A percentile compares a stretch with the other conserved stretches of the same genome.
Conservation (phyloP, 306 rosid genomes). For the Sophora flavescens region DNA sequence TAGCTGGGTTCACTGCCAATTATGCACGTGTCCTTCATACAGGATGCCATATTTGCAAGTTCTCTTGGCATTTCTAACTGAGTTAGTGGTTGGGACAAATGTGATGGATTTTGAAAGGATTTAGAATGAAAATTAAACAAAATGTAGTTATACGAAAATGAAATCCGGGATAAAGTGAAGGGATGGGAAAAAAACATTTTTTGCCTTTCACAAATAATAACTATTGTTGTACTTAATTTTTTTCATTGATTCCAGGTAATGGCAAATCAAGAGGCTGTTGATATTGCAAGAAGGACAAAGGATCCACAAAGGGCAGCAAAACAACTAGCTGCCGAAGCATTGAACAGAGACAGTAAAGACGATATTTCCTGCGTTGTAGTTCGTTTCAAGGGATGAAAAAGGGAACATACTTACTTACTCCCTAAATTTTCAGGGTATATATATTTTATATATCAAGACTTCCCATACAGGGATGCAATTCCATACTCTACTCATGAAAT, state of each 20-base stretch:
- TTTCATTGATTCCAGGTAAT: constrained; percentile 62
- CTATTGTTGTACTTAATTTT: background rate
- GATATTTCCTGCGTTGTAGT: constrained; percentile 88
- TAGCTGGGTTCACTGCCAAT: background rate
- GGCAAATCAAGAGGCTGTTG: constrained; percentile 90
- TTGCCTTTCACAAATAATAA: background rate
- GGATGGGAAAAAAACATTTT: background rate
- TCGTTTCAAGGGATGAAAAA: constrained; percentile 74
- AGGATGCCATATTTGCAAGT: background rate
- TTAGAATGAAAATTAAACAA: background rate
- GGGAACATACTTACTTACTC: constrained; percentile 25
- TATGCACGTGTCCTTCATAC: background rate
- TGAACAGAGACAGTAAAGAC: constrained; percentile 83
- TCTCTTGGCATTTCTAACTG: background rate
- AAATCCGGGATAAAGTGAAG: background rate
- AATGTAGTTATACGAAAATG: background rate
- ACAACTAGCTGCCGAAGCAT: constrained; percentile 70
- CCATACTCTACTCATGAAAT: constrained; percentile 31
- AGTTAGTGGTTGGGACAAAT: background rate
- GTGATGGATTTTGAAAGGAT: constrained; percentile 3
- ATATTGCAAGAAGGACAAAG: constrained; percentile 69
- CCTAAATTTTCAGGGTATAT: constrained; percentile 46
- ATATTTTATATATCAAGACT: constrained; percentile 37
- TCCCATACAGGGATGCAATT: constrained; percentile 14
- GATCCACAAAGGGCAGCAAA: constrained; percentile 84